Conservation (phyloP, 768 basidiomycete genomes). For the Leccinum sublutescens region DNA sequence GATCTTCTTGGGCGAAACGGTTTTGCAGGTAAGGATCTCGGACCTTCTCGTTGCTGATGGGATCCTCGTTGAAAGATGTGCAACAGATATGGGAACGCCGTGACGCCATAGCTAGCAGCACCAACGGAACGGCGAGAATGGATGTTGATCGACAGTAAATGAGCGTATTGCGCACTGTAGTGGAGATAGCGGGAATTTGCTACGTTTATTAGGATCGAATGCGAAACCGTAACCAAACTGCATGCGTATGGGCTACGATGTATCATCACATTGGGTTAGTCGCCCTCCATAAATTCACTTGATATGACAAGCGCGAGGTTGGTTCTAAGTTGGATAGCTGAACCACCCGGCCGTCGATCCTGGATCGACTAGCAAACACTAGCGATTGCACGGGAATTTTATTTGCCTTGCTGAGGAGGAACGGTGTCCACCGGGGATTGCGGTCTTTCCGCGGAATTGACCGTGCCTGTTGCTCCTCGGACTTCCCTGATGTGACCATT, state of each 20-base stretch:
- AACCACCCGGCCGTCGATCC: not conserved
- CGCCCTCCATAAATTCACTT: slow-evolving; percentile 8
- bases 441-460: slow-evolving; percentile 3
- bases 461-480: not conserved
- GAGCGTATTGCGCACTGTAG: not conserved
- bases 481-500: slow-evolving; percentile 11
- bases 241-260: slow-evolving; percentile 10
- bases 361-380: not conserved
- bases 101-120: slow-evolving; percentile 17
- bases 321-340: not conserved
- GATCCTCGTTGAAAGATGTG: slow-evolving; percentile 12
- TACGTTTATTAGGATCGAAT: slow-evolving; percentile 21
- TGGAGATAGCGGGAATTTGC: slow-evolving; percentile 33
- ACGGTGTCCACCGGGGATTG: not conserved
- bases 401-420: slow-evolving; percentile 12
- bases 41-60: slow-evolving; percentile 1
- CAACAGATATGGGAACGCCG: slow-evolving; percentile 66
- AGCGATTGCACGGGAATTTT: not conserved
- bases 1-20: slow-evolving; percentile 97
- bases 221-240: slow-evolving; percentile 4
- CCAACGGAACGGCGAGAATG: slow-evolving; percentile 26
- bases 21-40: slow-evolving; percentile 69
- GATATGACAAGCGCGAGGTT: not conserved
- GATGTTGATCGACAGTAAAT: slow-evolving; percentile 32
- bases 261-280: slow-evolving; percentile 10